Evolutionary conservation across 2,329 filamentous ascomycete genomes (phyloP), one percentile per base, ranked within the genome.

Genomic region (Epicoccum nigrum): DNA sequence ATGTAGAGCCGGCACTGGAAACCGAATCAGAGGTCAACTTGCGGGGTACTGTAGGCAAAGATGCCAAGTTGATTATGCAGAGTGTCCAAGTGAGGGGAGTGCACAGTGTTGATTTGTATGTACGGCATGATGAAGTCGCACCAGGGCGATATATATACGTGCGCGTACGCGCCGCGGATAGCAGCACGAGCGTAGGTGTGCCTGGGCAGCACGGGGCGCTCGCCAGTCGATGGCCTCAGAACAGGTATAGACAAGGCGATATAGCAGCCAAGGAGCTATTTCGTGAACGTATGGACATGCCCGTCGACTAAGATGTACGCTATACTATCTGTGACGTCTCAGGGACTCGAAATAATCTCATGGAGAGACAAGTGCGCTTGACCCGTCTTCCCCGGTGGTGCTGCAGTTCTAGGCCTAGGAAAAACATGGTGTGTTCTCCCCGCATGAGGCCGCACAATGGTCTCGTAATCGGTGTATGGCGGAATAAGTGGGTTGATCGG

Each of bases 331-430:
- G 44, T 37, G 34, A 46, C 34, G 40, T 51, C 45, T 32, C 35
- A 45, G 9, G 20, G 20, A 55, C 21, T 45, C 31, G 17, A 34
- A 23, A 21, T 31, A 16, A 30, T 44, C 33, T 43, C 33, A 20
- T 44, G 23, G 21, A 55, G 51, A 47, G 37, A 43, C 38, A 58
- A 38, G 38, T 43, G 51, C 48, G 30, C 25, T 34, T 46, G 35
- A 45, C n/a, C 51, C 55, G 51, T 17, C 27, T 45, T 47, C 51
- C 51, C 55, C 43, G 47, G 37, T 30, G 33, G 30, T 41, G 21
- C 28, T 51, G 25, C 44, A 42, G 45, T 38, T 57, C 54, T 54
- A 51, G 51, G 41, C 44, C 48, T 32, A 52, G 45, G 40, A 46
- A 52, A 55, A 47, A 54, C 41, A 54, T 46, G 21, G 21, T 50